These are phyloP conservation scores for Paecilomyces formosus DNA, from an alignment of 2,329 filamentous ascomycete genomes.

Conservation along the genomic window DNA sequence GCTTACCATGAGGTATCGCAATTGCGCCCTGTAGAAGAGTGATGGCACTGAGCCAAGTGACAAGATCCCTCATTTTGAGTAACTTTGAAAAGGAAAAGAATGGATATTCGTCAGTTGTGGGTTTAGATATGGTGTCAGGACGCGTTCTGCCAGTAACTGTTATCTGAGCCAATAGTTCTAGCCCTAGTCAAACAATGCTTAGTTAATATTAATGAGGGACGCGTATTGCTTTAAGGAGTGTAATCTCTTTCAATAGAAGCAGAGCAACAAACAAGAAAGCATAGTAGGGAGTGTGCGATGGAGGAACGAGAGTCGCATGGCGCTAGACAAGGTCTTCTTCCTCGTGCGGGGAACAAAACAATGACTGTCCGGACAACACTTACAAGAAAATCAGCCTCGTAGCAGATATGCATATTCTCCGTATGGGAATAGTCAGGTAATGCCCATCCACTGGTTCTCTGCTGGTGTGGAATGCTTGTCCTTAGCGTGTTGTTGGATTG, in stretches of 20 bases:
- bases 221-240: neutral
- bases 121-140: neutral
- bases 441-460: neutral
- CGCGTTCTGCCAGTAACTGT: neutral
- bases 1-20: neutral
- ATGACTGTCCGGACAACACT: neutral
- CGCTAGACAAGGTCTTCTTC: neutral
- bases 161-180: neutral
- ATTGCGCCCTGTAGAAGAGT: neutral
- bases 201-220: neutral
- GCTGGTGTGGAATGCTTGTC: neutral
- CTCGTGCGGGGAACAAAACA: neutral
- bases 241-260: neutral
- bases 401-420: neutral
- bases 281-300: neutral
- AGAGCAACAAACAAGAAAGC: neutral
- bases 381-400: neutral
- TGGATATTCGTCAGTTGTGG: neutral
- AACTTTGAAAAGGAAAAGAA: neutral
- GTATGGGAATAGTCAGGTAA: neutral
- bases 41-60: neutral
- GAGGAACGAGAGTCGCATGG: neutral
- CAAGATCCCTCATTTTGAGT: neutral
- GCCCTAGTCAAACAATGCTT: neutral
- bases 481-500: neutral